A percentile compares a stretch with the other conserved stretches of the same genome.
These are phyloP conservation scores for Aspergillus campestris DNA, from an alignment of 495 filamentous ascomycete genomes.

Conservation along the genomic window DNA sequence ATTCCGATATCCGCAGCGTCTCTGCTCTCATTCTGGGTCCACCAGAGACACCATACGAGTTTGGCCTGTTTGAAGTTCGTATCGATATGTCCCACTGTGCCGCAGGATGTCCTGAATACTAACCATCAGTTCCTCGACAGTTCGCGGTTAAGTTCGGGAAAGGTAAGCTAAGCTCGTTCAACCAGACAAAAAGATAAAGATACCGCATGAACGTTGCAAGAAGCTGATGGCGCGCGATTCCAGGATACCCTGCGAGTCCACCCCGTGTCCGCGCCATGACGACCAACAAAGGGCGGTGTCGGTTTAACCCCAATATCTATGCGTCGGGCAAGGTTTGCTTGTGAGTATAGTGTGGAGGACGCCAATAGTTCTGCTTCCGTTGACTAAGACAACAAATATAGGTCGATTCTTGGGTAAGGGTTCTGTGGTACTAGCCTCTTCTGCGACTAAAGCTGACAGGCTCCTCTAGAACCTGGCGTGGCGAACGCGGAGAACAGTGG, in stretches of 20 bases:
- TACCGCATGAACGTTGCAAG: background rate
- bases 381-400: conserved; percentile 24
- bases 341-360: conserved; percentile 34
- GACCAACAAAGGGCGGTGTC: conserved; percentile 76
- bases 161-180: conserved; percentile 3
- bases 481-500: conserved; percentile 86
- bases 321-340: conserved; percentile 84
- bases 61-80: conserved; percentile 88
- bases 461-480: conserved; percentile 76
- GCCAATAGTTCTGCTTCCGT: background rate
- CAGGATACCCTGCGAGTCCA: conserved; percentile 83
- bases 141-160: conserved; percentile 17
- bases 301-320: conserved; percentile 98
- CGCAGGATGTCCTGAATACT: background rate
- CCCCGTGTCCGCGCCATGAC: conserved; percentile 69
- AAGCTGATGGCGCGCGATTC: background rate
- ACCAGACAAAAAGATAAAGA: background rate
- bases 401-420: conserved; percentile 81
- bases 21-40: conserved; percentile 86
- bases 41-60: conserved; percentile 92
- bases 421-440: background rate
- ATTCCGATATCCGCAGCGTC: conserved; percentile 82
- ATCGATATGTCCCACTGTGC: background rate
- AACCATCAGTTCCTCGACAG: conserved; percentile 4
- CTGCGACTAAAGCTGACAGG: conserved; percentile 10